These are phyloP conservation scores for Aspergillus costaricaensis DNA, from an alignment of 2,329 filamentous ascomycete genomes.

Conservation along the genomic window DNA sequence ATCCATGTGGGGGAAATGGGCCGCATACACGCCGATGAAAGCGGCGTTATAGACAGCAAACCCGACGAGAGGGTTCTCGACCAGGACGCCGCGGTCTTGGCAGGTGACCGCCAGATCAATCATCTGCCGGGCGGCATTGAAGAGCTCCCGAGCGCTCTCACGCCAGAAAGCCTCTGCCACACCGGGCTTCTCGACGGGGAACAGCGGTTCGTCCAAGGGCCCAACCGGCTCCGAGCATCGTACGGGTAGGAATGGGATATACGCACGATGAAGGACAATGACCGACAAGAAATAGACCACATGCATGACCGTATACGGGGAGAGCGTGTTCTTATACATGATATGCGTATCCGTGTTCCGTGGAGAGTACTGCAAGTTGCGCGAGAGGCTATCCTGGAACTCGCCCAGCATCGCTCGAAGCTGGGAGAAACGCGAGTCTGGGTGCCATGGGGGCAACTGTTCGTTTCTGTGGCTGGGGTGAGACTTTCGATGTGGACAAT, in stretches of 20 bases:
- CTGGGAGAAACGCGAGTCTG: conserved; percentile 51
- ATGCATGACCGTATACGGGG: conserved; percentile 59
- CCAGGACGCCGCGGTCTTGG: conserved; percentile 52
- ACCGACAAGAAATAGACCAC: conserved; percentile 56
- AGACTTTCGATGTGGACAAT: neutral
- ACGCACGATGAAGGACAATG: conserved; percentile 58
- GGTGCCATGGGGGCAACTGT: conserved; percentile 56
- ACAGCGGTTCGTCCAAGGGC: conserved; percentile 54
- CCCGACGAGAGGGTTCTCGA: conserved; percentile 58
- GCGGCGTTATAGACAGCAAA: conserved; percentile 59
- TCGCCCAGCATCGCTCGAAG: conserved; percentile 50
- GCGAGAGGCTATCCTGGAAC: conserved; percentile 55
- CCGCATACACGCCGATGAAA: conserved; percentile 54
- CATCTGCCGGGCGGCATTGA: conserved; percentile 55
- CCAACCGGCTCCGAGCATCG: conserved; percentile 53
- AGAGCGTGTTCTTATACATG: conserved; percentile 52
- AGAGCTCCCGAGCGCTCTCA: conserved; percentile 52
- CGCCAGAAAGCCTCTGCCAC: conserved; percentile 56
- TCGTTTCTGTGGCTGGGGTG: conserved; percentile 41
- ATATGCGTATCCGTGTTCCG: conserved; percentile 59
- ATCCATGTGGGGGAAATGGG: conserved; percentile 60
- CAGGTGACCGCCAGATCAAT: conserved; percentile 56
- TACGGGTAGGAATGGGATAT: conserved; percentile 57
- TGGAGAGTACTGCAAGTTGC: conserved; percentile 53
- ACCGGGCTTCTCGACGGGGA: conserved; percentile 46